Evolutionary conservation across 2,329 filamentous ascomycete species (phyloP), one percentile per base, ranked within the genome.

Genomic region (Pseudogymnoascus sp.): DNA sequence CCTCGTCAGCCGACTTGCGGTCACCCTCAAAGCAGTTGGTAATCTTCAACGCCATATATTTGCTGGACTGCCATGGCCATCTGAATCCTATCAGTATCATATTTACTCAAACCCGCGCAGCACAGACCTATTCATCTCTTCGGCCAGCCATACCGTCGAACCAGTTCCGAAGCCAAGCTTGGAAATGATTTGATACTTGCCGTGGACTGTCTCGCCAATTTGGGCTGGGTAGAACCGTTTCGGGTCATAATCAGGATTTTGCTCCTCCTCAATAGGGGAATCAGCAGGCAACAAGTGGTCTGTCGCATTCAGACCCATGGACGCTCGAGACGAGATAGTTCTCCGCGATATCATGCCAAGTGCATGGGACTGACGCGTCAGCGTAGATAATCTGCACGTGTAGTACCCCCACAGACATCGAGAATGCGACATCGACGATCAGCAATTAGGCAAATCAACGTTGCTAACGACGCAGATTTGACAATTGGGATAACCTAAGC

Each of bases 81-180:
- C 21, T 48, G 5, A 6, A 48, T 27, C 1, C 42, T 9, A 48
- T 48, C 29, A 13, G 42, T 48, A 48, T 48, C 42, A 9, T 29
- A 7, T 10, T 6, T 5, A 29, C 12, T 13, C 21, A n/a, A n/a
- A 70, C 70, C 65, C 60, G 66, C 68, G 58, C 59, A 72, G 59
- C 66, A 48, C 12, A 48, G 15, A 48, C 21, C 42, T 48, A 25
- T 48, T 48, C 12, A 27, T n/a, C 25, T 73, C 71, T 60, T 66
- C 69, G 39, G 71, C 70, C 5, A 74, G 64, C 69, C 68, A 74
- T 61, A 70, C 68, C 61, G 70, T 74, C 51, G 69, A 73, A 41
- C 65, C 69, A 5, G 68, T 63, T 2, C 70, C 72, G 69, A 68
- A 73, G 41, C 71, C 70, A 63, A 73, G 63, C 63, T 73, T 73